Evolutionary conservation across 2,329 filamentous ascomycete genomes (phyloP), one percentile per base, ranked within the genome.

Genomic region (Clonostachys chloroleuca): DNA sequence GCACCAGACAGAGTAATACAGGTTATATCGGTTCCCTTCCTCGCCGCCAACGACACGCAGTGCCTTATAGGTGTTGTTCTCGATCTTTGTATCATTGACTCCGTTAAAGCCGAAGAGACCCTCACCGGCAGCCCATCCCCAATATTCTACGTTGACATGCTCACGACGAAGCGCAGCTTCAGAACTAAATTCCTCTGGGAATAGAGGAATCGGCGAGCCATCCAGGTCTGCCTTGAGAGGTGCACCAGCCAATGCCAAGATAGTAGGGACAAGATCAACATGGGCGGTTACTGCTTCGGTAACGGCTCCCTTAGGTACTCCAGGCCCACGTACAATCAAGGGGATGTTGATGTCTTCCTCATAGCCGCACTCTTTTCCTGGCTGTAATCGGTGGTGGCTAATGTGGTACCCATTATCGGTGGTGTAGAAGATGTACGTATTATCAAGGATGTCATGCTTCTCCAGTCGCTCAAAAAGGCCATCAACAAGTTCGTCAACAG

Each of bases 1-100:
- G 59, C 83, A 86, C 81, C 82, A 86, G 0, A 86, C 80, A 0
- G 80, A 73, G 54, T 86, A 86, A 49, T 80, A 78, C 3, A 84
- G 57, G 53, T 75, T 79, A 54, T 84, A 85, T 4, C 61, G 59
- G 3, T 69, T 56, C 7, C 14, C 36, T 18, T 39, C 36, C 9
- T 30, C 24, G 24, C 24, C 24, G 24, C 24, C 24, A 10, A 73
- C 60, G 1, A 81, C 53, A 2, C 78, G 69, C 0, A 81, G 45
- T 0, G 65, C 67, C 51, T 81, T 81, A 62, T 80, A 81, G 1
- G 75, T 80, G 54, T 80, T 80, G 44, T 65, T 67, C 7, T 43
- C 46, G 30, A 53, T 48, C 6, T 54, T 18, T 4, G 16, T 42
- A 34, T 47, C 43, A 9, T 14, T 33, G 12, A n/a, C 7, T 51